Conservation (phyloP, 768 basidiomycete genomes). For the Suillus cothurnatus region DNA sequence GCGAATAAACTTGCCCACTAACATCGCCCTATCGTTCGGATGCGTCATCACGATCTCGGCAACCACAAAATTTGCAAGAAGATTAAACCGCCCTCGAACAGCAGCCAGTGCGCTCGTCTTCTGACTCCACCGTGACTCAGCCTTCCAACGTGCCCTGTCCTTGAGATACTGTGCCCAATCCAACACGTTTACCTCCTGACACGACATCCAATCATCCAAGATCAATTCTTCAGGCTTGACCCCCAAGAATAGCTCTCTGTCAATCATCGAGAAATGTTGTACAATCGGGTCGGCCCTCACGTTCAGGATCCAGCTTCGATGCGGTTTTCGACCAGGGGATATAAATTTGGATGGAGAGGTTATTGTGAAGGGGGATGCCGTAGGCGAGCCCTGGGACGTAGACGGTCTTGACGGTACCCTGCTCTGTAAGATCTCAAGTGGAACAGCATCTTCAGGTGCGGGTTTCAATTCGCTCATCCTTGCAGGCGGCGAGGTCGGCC, state of each 20-base stretch:
- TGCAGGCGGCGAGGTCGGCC: conserved; percentile 32
- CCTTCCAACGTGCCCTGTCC: conserved; percentile 69
- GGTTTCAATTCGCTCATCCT: conserved; percentile 47
- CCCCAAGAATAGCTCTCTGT: conserved; percentile 81
- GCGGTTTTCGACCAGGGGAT: conserved; percentile 44
- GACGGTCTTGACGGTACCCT: conserved; percentile 46
- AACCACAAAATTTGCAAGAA: conserved; percentile 78
- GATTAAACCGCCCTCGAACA: conserved; percentile 80
- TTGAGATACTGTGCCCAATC: conserved; percentile 87
- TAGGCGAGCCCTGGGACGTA: conserved; percentile 33
- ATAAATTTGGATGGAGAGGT: conserved; percentile 38
- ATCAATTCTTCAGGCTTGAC: conserved; percentile 91
- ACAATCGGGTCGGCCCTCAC: conserved; percentile 65
- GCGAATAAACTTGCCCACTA: conserved; percentile 82
- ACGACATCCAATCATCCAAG: conserved; percentile 66
- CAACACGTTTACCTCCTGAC: conserved; percentile 64
- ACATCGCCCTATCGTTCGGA: conserved; percentile 58
- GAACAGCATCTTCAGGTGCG: conserved; percentile 61
- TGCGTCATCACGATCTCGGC: conserved; percentile 82
- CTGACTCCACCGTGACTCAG: conserved; percentile 54
- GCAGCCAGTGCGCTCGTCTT: conserved; percentile 75
- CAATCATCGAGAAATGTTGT: conserved; percentile 84
- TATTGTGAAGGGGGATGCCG: conserved; percentile 23
- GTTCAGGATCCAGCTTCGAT: conserved; percentile 74
- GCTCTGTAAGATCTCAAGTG: conserved; percentile 65